Evolutionary conservation across 495 filamentous ascomycete species (phyloP), one percentile per base, ranked within the genome.

Genomic region (Penicillium argentinense): DNA sequence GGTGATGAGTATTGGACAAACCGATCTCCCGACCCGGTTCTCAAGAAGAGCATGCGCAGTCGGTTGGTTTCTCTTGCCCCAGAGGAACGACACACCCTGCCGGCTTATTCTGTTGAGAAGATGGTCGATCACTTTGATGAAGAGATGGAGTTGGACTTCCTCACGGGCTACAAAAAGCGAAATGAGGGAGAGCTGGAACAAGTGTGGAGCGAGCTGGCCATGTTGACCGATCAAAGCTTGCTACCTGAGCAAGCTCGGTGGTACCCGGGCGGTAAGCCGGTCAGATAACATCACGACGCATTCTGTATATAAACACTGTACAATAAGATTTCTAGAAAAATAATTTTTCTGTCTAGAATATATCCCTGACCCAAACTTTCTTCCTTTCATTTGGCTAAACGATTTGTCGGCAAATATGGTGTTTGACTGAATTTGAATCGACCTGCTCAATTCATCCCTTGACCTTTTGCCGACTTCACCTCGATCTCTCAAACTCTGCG

Each of bases 81-180:
- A 5, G 23, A 22, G 3, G 33, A 50, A 18, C 24, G 27, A 13
- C 22, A 29, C 19, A 11, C 25, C 9, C 23, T 52, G 13, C 53
- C 56, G 3, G 45, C 33, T 7, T 19, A 14, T 0, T 1, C 19
- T 29, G 13, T 58, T 1, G 37, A 44, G 16, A 30, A 48, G 1
- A 26, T 54, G 27, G 27, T 61, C n/a, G 5, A 13, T 18, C 21
- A 11, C 0, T 63, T 63, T 33, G 60, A 63, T 25, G 60, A 63
- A 33, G 54, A 63, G 46, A 41, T 49, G 42, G 57, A 63, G 21
- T 23, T 60, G 25, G 57, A 60, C 21, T n/a, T 37, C 2, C 26
- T 60, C 23, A 34, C 51, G 13, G 17, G 16, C 9, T 34, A 26
- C 26, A 49, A 45, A 16, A 18, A 12, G 19, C 13, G 12, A 18